phyloP scores from a whole-genome alignment of 805 yeast genomes.

The Metschnikowia aberdeeniae region DNA sequence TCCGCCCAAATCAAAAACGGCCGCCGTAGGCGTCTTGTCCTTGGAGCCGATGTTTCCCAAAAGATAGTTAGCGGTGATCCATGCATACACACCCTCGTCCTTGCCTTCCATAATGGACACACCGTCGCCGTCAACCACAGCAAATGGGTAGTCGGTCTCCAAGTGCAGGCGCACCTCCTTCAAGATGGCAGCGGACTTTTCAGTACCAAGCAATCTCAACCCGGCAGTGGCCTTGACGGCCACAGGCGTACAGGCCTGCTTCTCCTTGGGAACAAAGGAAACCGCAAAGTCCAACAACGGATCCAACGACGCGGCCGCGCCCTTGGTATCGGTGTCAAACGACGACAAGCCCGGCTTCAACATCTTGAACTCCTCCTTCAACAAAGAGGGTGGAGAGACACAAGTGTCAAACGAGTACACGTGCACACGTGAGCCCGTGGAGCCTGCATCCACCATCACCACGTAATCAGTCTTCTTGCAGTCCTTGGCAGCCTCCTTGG shows the following conservation, averaged over 20 bases:
- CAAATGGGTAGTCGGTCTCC: conserved; percentile 81
- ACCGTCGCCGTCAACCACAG: conserved; percentile 84
- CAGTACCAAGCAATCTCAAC: conserved; percentile 76
- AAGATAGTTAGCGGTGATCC: conserved; percentile 94
- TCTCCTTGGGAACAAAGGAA: conserved; percentile 66
- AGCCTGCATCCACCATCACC: conserved; percentile 96
- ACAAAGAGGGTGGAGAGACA: conserved; percentile 72
- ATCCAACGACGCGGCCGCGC: conserved; percentile 89
- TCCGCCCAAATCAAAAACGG: conserved; percentile 97
- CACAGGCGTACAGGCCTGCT: conserved; percentile 81
- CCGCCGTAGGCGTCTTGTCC: conserved; percentile 81
- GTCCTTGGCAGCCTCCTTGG: neutral
- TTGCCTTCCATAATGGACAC: conserved; percentile 91
- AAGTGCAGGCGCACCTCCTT: conserved; percentile 72
- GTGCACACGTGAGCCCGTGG: conserved; percentile 95
- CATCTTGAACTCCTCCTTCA: conserved; percentile 82
- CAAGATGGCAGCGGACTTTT: conserved; percentile 66
- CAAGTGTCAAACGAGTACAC: conserved; percentile 90
- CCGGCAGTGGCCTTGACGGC: conserved; percentile 99
- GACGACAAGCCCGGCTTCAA: conserved; percentile 88
- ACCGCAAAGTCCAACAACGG: conserved; percentile 75
- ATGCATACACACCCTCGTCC: conserved; percentile 97
- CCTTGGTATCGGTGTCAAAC: conserved; percentile 70
- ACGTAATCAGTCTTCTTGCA: conserved; percentile 60
- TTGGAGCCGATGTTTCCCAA: conserved; percentile 89